Evolutionary conservation across 148 eudicot species (phyloP), one percentile per base, ranked within the genome.

Genomic region (Dianthus caryophyllus): DNA sequence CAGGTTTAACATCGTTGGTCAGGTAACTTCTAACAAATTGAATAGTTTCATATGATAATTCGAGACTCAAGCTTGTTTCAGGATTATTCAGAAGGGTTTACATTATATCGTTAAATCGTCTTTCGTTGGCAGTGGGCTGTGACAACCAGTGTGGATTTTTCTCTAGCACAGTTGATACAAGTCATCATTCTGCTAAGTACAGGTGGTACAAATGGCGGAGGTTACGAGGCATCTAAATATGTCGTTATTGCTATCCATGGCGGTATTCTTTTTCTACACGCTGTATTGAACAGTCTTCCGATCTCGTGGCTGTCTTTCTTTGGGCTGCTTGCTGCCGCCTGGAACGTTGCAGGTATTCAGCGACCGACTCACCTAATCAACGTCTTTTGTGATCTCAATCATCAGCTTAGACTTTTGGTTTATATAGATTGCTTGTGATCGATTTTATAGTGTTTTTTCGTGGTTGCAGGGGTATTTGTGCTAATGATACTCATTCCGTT

Each of bases 1-100:
- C 96, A 94, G 98, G 98, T 90, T 88, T 76, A 94, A 94, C 83
- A 90, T 90, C 67, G 96, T 88, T 72, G 97, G 98, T 56, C 98
- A 90, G 98, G 98, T 94, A 90, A 63, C 29, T 64, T 43, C 24
- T n/a, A 26, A 64, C 73, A 66, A 71, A 52, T 16, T 65, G 44
- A 2, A 9, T 9, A 53, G 68, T 31, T n/a, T 47, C 48, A 36
- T 43, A 22, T n/a, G n/a, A n/a, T n/a, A 48, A 33, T 31, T 20
- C 17, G 31, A 30, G 38, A 64, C 21, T 62, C 66, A 22, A 66
- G 61, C 66, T 52, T 44, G 33, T 39, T 63, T 48, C n/a, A n/a
- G 46, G 33, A n/a, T n/a, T n/a, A n/a, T 43, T 59, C 24, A 26
- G 49, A 54, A 10, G 38, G 27, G 41, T 52, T 36, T 63, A 38